Conservation (phyloP, 805 yeast genomes). For the Teunomyces gatunensis region DNA sequence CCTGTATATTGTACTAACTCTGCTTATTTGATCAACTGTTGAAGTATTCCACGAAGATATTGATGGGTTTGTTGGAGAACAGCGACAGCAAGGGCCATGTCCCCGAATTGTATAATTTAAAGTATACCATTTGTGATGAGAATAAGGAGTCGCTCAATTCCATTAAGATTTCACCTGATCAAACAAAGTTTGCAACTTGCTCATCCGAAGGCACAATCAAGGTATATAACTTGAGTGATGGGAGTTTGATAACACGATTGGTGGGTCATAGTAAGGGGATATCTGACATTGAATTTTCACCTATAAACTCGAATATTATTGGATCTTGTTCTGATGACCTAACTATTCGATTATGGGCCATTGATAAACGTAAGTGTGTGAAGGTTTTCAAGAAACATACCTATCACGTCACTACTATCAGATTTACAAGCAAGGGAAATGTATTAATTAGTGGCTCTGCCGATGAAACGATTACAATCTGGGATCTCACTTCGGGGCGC, state of each 20-base stretch:
- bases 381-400: conserved; percentile 72
- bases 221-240: conserved; percentile 23
- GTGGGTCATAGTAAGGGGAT: conserved; percentile 69
- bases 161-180: conserved; percentile 62
- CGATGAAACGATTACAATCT: conserved; percentile 86
- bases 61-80: conserved; percentile 3
- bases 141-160: conserved; percentile 32
- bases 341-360: conserved; percentile 72
- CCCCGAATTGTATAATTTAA: conserved; percentile 13
- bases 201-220: conserved; percentile 29
- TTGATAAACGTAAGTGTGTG: conserved; percentile 48
- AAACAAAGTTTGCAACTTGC: conserved; percentile 52
- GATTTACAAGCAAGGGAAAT: conserved; percentile 73
- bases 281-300: conserved; percentile 75
- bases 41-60: too few relatives aligned
- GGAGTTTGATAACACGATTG: conserved; percentile 31
- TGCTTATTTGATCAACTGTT: too few relatives aligned
- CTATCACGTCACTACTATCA: conserved; percentile 72
- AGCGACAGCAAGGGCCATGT: neutral
- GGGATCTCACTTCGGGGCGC: conserved; percentile 78
- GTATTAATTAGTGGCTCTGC: conserved; percentile 77
- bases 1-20: too few relatives aligned
- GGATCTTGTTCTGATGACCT: conserved; percentile 89
- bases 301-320: conserved; percentile 59
- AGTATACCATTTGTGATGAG: conserved; percentile 8